Evolutionary conservation across 495 filamentous ascomycete genomes (phyloP), one percentile per base, ranked within the genome.

Genomic region (Penicillium pulvis): DNA sequence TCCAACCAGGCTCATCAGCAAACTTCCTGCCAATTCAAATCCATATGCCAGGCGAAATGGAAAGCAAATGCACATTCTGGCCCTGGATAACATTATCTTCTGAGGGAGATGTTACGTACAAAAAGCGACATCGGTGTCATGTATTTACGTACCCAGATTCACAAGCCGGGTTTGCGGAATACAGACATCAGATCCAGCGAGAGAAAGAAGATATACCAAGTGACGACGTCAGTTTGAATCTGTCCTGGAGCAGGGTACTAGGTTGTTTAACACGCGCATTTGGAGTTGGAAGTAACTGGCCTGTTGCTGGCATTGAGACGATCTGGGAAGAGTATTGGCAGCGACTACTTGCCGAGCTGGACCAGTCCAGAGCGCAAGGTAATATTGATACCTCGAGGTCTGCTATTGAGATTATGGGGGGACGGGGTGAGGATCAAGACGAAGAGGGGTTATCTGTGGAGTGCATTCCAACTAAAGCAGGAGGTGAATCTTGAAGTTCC

Each of bases 311-410:
- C 56, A 67, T 88, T 19, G 87, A 90, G 62, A 74, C 66, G 5
- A 72, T 84, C 3, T 80, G 86, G 73, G 87, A 90, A 52, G 69
- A 78, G 47, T 84, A 89, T 64, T 72, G 73, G 73, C 53, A 56
- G 24, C 30, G 51, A 17, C 35, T 69, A 26, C 19, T 58, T 6
- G 53, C 48, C 10, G 66, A 67, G 33, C 11, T 65, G 19, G 56
- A 60, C 31, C 46, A 12, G 16, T 49, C 26, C 35, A 51, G 36
- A 43, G 54, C 0, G 33, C 46, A 12, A 35, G 55, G 47, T 58
- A 4, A 24, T 10, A 3, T 8, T 54, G 50, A 58, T 56, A 50
- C 28, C 47, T 1, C 43, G 35, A 28, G 64, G 35, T 51, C 53
- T 9, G 51, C 56, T 2, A 45, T 65, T 36, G 57, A 54, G 35